Base-by-base conservation (phyloP, 441 rosid genomes). In the Mallotus repandus region DNA sequence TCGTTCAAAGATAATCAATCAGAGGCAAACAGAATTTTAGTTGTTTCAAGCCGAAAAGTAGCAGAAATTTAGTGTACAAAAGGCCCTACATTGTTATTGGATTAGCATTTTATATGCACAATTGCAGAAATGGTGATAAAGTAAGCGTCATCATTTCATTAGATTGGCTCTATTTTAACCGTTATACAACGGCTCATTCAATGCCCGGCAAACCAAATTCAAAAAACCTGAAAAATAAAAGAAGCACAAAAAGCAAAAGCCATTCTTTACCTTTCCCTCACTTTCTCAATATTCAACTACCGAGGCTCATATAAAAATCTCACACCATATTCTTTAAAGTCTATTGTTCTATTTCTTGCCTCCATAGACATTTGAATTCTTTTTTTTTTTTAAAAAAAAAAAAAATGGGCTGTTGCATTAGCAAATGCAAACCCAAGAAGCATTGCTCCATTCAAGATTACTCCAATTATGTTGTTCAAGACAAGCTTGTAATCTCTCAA, bases 331-430 rank as follows among this genome's bases (percentile, higher is more conserved):
- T 45, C 65, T 48, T 38, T 65, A n/a, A 18, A 43, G 38, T 63
- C 52, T 52, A 8, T 38, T 4, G 21, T 56, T 63, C 25, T 21
- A 50, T 63, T 53, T 53, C 25, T 32, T 69, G 7, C 54, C 45
- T 46, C 57, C 13, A 16, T 14, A 3, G 18, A 50, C 32, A 41
- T n/a, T 62, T 60, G 63, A 74, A 70, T 65, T 43, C 21, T 25
- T 25, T 25, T 25, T 25, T 25, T 25, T 25, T 25, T 25, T 25
- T 35, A 70, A 50, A 25, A 15, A 50, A 5, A 19, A 61, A 46
- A 14, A 67, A 70, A 66, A 90, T 94, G 98, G 97, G 98, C 46
- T 89, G 88, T 74, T 94, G 98, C 85, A 80, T 91, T 66, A 89
- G 97, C 86, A 94, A 84, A 76, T 88, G 86, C 86, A 85, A 75